Conservation (phyloP, 176 grass and related monocot genomes). For the Pharus latifolius region DNA sequence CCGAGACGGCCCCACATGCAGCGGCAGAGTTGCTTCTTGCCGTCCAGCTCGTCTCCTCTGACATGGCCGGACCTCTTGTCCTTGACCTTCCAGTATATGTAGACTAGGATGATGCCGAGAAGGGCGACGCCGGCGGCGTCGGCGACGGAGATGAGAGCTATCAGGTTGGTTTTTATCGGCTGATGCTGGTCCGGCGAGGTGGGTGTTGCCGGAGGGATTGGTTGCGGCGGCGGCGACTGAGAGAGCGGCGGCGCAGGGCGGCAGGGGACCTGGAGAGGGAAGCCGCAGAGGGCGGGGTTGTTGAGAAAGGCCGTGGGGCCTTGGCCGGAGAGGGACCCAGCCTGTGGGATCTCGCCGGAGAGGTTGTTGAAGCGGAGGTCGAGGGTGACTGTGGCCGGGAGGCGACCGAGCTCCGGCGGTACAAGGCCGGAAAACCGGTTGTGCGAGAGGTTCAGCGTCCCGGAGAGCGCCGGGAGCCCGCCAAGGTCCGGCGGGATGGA, state of each 20-base stretch:
- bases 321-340: conserved; percentile 68
- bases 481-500: conserved; percentile 70
- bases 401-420: conserved; percentile 48
- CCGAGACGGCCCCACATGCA: conserved; percentile 17
- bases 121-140: conserved; percentile 81
- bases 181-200: background rate
- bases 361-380: conserved; percentile 97
- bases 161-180: conserved; percentile 30
- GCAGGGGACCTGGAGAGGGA: conserved; percentile 92
- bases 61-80: conserved; percentile 19
- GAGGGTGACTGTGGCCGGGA: conserved; percentile 68
- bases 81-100: conserved; percentile 81
- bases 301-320: conserved; percentile 76
- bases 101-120: conserved; percentile 68
- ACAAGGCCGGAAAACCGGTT: conserved; percentile 58
- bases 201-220: background rate
- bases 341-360: conserved; percentile 80
- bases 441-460: conserved; percentile 74
- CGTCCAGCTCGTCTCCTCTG: background rate
- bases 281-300: conserved; percentile 79
- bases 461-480: conserved; percentile 39
- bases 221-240: background rate
- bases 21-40: background rate
- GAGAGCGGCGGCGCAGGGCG: conserved; percentile 38
- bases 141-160: conserved; percentile 71